phyloP scores from a whole-genome alignment of 176 grass and related monocot genomes.

The Paspalum vaginatum region DNA sequence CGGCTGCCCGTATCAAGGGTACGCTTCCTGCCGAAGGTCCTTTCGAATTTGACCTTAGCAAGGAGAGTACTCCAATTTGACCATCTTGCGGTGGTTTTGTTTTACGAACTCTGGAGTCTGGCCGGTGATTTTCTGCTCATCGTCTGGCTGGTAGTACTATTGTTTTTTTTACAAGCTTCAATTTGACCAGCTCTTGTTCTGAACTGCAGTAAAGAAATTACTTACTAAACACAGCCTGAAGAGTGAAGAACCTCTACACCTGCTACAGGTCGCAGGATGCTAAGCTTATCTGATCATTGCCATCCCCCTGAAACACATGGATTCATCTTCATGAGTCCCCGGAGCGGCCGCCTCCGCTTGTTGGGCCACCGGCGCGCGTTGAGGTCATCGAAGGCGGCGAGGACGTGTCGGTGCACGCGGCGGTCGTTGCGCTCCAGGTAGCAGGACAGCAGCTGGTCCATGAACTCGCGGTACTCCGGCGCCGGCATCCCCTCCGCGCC shows the following conservation, averaged over 20 bases:
- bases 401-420: conserved; percentile 37
- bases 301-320: not conserved
- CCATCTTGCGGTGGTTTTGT: too few relatives aligned
- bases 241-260: not conserved
- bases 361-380: conserved; percentile 4
- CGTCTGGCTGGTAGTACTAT: too few relatives aligned
- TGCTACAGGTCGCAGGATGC: not conserved
- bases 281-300: not conserved
- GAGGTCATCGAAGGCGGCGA: conserved; percentile 38
- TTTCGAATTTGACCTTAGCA: not conserved
- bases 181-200: not conserved
- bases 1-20: not conserved
- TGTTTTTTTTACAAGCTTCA: too few relatives aligned
- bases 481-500: conserved; percentile 22
- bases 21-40: not conserved
- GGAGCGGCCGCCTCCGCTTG: not conserved
- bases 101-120: too few relatives aligned
- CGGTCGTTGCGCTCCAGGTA: conserved; percentile 49
- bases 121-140: too few relatives aligned
- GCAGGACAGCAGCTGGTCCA: conserved; percentile 38
- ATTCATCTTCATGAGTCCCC: conserved; percentile 6
- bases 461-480: conserved; percentile 38
- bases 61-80: too few relatives aligned
- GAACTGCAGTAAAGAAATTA: not conserved
- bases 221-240: too few relatives aligned